These are phyloP conservation scores for Aspergillus caelatus DNA, from an alignment of 2,329 filamentous ascomycete genomes.

Conservation along the genomic window DNA sequence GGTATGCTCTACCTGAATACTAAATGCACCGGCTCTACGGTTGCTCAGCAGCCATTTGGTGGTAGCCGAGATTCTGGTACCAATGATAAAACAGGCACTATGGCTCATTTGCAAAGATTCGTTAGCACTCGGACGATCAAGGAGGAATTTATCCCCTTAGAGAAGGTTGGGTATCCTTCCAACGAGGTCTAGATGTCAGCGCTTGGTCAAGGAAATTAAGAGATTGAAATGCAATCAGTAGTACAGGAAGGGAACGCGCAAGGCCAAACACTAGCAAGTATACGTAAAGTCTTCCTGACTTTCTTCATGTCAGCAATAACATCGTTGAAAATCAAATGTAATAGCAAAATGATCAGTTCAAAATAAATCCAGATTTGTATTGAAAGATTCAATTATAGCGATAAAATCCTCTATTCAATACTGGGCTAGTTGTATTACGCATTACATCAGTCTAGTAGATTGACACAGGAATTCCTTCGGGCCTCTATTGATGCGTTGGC, in stretches of 20 bases:
- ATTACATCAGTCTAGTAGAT: neutral
- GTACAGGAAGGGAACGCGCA: neutral
- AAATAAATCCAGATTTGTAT: no score
- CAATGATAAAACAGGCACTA: slow-evolving; percentile 60
- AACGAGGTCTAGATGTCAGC: slow-evolving; percentile 14
- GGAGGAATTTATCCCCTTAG: slow-evolving; percentile 49
- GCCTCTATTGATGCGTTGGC: neutral
- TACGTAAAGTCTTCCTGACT: no score
- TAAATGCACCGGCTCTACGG: slow-evolving; percentile 60
- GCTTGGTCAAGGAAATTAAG: neutral
- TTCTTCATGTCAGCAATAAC: no score
- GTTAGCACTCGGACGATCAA: slow-evolving; percentile 57
- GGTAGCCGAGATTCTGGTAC: slow-evolving; percentile 57
- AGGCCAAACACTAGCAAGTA: no score
- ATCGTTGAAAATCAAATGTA: no score
- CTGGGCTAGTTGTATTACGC: neutral
- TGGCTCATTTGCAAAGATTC: slow-evolving; percentile 54
- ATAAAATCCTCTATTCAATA: neutral
- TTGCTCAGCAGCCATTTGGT: slow-evolving; percentile 61
- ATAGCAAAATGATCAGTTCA: no score
- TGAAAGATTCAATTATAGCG: no score
- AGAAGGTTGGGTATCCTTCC: slow-evolving; percentile 27
- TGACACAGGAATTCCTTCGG: neutral
- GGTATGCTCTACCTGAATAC: slow-evolving; percentile 64
- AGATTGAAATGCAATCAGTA: neutral